These are phyloP conservation scores for Lunularia cruciata DNA, from an alignment of 225 moss, liverwort and hornwort genomes.

Conservation along the genomic window DNA sequence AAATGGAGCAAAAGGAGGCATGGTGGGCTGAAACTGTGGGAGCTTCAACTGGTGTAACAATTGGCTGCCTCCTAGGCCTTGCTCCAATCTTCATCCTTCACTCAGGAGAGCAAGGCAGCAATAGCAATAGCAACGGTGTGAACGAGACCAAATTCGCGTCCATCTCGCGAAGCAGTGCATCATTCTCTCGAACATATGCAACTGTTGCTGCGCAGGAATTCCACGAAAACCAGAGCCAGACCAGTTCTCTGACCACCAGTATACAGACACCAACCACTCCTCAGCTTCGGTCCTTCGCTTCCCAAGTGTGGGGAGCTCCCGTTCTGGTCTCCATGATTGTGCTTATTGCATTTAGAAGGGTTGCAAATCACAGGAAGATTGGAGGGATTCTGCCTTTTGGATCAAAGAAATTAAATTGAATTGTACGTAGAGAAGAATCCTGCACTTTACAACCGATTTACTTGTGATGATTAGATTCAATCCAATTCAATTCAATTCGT, in stretches of 20 bases:
- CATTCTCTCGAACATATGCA: neutral
- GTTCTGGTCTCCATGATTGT: neutral
- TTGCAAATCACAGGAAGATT: constrained; percentile 7
- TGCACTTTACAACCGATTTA: too few species aligned
- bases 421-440: too few species aligned
- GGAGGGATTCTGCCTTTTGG: too few species aligned
- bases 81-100: constrained; percentile 49
- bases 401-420: too few species aligned
- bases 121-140: neutral
- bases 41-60: constrained; percentile 62
- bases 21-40: constrained; percentile 81
- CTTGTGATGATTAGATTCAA: too few species aligned
- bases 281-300: constrained; percentile 4
- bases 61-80: constrained; percentile 65
- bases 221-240: neutral
- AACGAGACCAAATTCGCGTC: constrained; percentile 15
- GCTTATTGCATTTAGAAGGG: constrained; percentile 10
- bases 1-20: constrained; percentile 64
- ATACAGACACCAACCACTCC: neutral
- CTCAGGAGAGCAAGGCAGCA: neutral
- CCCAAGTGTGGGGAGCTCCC: constrained; percentile 5
- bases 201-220: neutral
- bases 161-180: neutral
- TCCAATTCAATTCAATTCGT: too few species aligned
- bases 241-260: neutral